Evolutionary conservation across 2,329 filamentous ascomycete genomes (phyloP).

Genomic region (Neofusicoccum kwambonambiense): DNA sequence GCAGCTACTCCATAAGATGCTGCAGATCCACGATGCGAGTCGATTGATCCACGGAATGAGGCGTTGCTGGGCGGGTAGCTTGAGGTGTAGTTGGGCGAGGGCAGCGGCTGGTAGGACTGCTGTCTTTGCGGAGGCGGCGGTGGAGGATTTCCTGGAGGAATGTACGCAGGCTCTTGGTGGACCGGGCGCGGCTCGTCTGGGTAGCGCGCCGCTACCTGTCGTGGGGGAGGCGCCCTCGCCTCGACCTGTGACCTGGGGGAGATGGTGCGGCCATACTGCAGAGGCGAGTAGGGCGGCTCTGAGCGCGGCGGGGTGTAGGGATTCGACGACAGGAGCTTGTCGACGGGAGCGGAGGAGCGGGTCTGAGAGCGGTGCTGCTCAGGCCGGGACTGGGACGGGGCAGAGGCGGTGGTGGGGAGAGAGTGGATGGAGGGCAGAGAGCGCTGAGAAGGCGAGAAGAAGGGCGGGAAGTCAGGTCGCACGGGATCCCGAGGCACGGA

Average conservation of each 20-base stretch:
- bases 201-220: conserved; percentile 24
- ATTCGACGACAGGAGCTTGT: conserved; percentile 36
- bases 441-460: conserved; percentile 32
- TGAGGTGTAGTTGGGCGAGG: conserved; percentile 40
- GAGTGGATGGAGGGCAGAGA: conserved; percentile 37
- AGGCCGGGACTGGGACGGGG: conserved; percentile 20
- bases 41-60: conserved; percentile 38
- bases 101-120: conserved; percentile 27
- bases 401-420: conserved; percentile 21
- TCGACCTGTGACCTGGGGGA: conserved; percentile 35
- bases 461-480: conserved; percentile 37
- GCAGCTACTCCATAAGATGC: conserved; percentile 30
- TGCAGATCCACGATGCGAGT: conserved; percentile 38
- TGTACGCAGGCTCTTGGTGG: conserved; percentile 34
- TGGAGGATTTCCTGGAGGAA: conserved; percentile 37
- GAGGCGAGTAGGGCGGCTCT: conserved; percentile 33
- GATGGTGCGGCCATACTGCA: conserved; percentile 33
- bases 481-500: conserved; percentile 37
- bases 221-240: background rate
- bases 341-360: conserved; percentile 33
- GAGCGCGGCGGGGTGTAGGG: conserved; percentile 41
- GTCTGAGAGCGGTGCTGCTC: conserved; percentile 27
- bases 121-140: conserved; percentile 14
- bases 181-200: conserved; percentile 31
- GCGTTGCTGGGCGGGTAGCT: conserved; percentile 39